Evolutionary conservation across 768 basidiomycete genomes (phyloP), one percentile per base, ranked within the genome.

Genomic region (Scleroderma citrinum): DNA sequence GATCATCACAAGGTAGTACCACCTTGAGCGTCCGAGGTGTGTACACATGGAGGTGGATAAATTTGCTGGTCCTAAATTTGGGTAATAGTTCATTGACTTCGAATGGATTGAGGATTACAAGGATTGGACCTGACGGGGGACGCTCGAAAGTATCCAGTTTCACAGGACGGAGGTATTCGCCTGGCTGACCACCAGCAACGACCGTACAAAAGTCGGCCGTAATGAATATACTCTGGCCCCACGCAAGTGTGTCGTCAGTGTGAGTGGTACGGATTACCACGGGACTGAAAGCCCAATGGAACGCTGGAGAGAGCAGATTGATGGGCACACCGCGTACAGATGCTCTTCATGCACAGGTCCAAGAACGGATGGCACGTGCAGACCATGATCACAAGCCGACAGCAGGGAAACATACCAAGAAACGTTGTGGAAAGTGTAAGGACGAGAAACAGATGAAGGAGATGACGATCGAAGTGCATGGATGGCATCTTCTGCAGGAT

Each of bases 401-500:
- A 7, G 38, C 2, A 42, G 36, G 8, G 46, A 39, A 21, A 49
- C 8, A 21, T 8, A 14, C 5, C 10, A 32, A 42, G 17, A 21
- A 46, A 2, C 10, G 2, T 1, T 69, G 66, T 47, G 4, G 30
- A 1, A 69, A 62, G 48, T 72, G 71, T 41, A 24, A 21, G 6
- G 37, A 66, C 20, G 29, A 59, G 14, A 48, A 42, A 5, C 8
- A 60, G 46, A 62, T 64, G 0, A 14, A 30, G 0, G n/a, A 2
- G 0, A 47, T 73, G 57, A 14, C 4, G 0, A 75, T 76, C 17
- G 6, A 23, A 2, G 58, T 71, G 6, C 62, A 71, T 38, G 75
- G 76, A 52, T 73, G 72, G 73, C 75, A 74, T 0, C 53, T 76
- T 17, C 71, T 76, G 5, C 21, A 47, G 2, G 41, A 58, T 17